Base-by-base conservation (phyloP, 1,284 basidiomycete genomes). In the Apiotrichum domesticum region DNA sequence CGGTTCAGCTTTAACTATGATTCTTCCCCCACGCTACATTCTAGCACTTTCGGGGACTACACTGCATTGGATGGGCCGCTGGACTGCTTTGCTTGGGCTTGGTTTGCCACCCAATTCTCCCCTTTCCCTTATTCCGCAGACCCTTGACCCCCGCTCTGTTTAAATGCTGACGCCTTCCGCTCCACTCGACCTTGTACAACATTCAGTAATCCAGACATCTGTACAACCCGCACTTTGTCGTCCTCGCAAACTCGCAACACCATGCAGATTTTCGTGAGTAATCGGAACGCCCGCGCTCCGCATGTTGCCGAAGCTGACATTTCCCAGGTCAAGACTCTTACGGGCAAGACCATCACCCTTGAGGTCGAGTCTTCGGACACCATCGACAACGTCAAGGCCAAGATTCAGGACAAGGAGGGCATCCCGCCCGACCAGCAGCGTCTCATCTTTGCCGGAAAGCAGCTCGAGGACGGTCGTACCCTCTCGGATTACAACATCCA, bases 401-500 rank as follows among this genome's bases (percentile, higher is more conserved):
- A 94, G 80, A 94, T 94, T 72, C 90, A 93, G 77, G 90, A 93
- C 81, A 93, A 93, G 83, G 90, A 93, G 78, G 90, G 90, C 85
- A 90, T 73, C 56, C 84, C 74, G 2, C 56, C 63, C 67, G 93
- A 96, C 81, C 92, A 97, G 80, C 94, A 97, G 78, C 91, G 94
- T 67, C 80, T 98, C 76, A 97, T 97, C 82, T 98, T 97, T 73
- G 94, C 94, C 54, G 94, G 94, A 70, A 97, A 97, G 82, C 94
- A 98, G 80, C 87, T 98, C 64, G 91, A 94, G 81, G 90, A 94
- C 78, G 90, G 88, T 59, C 87, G 88, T 73, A 90, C 88, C 59
- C 85, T 93, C 59, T 87, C 79, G 68, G 89, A 94, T 80, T 94
- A 95, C 81, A 91, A 90, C 83, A 97, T 97, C 71, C 95, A 92